These are phyloP conservation scores for Suhomyces terraborum DNA, from an alignment of 1,139 yeast genomes.

Conservation along the genomic window DNA sequence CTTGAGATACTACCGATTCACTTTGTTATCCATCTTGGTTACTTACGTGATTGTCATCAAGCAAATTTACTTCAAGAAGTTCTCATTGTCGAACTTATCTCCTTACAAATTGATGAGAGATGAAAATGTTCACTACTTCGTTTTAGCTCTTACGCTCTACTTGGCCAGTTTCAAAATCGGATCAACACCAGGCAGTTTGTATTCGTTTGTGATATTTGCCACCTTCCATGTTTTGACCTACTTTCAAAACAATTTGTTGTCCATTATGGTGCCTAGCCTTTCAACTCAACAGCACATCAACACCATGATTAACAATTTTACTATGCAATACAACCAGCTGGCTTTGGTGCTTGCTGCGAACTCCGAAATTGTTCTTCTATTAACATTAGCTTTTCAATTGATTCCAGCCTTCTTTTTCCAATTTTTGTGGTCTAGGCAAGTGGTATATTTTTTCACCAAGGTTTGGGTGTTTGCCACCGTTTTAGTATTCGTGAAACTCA, in stretches of 20 bases:
- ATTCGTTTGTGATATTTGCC: slow-evolving; percentile 59
- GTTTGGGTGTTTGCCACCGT: slow-evolving; percentile 31
- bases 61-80: slow-evolving; percentile 43
- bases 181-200: slow-evolving; percentile 41
- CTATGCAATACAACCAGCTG: slow-evolving; percentile 45
- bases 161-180: slow-evolving; percentile 34
- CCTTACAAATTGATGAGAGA: slow-evolving; percentile 32
- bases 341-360: slow-evolving; percentile 51
- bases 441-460: slow-evolving; percentile 20
- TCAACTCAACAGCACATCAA: slow-evolving; percentile 19
- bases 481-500: slow-evolving; percentile 46
- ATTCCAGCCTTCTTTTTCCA: slow-evolving; percentile 23
- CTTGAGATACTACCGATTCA: slow-evolving; percentile 37
- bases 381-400: slow-evolving; percentile 27
- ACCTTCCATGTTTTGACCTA: slow-evolving; percentile 58
- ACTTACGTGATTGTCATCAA: slow-evolving; percentile 52
- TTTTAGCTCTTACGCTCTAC: slow-evolving; percentile 43
- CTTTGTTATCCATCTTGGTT: slow-evolving; percentile 44
- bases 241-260: slow-evolving; percentile 34
- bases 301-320: slow-evolving; percentile 34
- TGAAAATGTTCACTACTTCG: slow-evolving; percentile 54
- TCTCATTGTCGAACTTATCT: slow-evolving; percentile 19
- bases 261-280: slow-evolving; percentile 16
- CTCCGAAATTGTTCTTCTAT: slow-evolving; percentile 41
- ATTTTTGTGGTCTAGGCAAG: slow-evolving; percentile 20